Conservation (phyloP, 2,329 filamentous ascomycete genomes). For the Furcasterigmium furcatum region DNA sequence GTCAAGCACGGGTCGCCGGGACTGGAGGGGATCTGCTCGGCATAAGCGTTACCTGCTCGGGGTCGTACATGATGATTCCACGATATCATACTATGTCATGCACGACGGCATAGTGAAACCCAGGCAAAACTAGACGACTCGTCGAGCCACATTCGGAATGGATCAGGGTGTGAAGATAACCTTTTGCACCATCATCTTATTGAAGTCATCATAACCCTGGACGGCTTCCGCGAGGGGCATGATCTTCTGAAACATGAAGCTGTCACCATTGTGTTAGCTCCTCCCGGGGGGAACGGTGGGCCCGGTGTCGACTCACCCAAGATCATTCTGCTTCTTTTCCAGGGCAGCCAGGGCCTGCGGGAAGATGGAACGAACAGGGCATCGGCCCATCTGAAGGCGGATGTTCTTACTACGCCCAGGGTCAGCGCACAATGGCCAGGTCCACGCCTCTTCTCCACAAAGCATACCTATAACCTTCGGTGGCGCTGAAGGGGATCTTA, state of each 20-base stretch:
- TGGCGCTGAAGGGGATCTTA: constrained; percentile 64
- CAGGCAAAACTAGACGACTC: constrained; percentile 62
- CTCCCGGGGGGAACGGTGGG: no score
- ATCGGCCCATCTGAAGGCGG: constrained; percentile 71
- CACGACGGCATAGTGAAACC: constrained; percentile 87
- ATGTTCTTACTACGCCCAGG: constrained; percentile 59
- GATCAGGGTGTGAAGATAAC: constrained; percentile 60
- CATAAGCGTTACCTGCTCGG: constrained; percentile 71
- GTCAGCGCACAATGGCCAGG: neutral
- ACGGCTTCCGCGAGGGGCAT: constrained; percentile 67
- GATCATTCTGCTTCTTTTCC: constrained; percentile 61
- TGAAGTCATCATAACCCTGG: constrained; percentile 68
- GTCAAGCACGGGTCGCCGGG: constrained; percentile 23
- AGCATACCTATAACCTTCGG: constrained; percentile 53
- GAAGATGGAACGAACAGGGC: constrained; percentile 70
- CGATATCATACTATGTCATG: constrained; percentile 79
- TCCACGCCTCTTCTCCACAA: neutral
- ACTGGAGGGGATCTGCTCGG: constrained; percentile 41
- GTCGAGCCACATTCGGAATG: neutral
- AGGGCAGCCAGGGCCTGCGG: constrained; percentile 61
- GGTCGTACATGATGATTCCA: constrained; percentile 75
- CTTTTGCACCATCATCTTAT: constrained; percentile 72
- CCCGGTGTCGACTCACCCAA: no score
- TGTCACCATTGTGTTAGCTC: no score
- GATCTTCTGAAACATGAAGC: constrained; percentile 75